Conservation (phyloP, 345 rosid genomes). For the Clausena lansium region DNA sequence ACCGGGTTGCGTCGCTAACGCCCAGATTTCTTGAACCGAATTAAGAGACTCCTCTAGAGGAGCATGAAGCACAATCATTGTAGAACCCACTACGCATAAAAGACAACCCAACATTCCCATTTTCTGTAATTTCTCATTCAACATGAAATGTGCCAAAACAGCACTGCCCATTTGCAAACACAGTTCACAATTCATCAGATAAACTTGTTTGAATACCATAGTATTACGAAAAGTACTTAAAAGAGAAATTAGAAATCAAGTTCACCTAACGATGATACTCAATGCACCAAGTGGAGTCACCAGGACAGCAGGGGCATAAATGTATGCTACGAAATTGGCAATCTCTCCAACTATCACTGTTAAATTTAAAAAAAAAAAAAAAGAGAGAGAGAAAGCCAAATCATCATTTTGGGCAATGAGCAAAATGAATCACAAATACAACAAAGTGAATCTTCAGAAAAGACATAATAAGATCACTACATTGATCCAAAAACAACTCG, state of each 20-base stretch:
- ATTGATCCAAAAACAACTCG: background rate
- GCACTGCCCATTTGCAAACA: conserved; percentile 47
- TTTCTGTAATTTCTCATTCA: conserved; percentile 63
- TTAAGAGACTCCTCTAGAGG: conserved; percentile 48
- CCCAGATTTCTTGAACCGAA: conserved; percentile 73
- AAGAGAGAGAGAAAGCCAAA: background rate
- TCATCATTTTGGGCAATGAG: background rate
- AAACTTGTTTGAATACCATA: background rate
- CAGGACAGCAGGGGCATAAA: conserved; percentile 78
- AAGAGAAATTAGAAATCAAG: background rate
- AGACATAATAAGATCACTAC: background rate
- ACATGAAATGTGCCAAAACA: conserved; percentile 64
- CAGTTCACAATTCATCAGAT: conserved; percentile 24
- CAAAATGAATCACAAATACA: background rate
- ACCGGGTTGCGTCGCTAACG: conserved; percentile 76
- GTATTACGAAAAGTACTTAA: background rate
- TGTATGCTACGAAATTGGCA: conserved; percentile 65
- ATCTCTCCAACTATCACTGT: conserved; percentile 80
- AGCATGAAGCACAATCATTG: conserved; percentile 70
- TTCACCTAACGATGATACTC: conserved; percentile 72
- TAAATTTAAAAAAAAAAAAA: too few relatives aligned
- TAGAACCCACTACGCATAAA: conserved; percentile 69
- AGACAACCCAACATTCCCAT: conserved; percentile 82
- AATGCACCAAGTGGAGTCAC: conserved; percentile 79
- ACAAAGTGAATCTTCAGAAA: background rate